phyloP scores from a whole-genome alignment of 2,329 filamentous ascomycete species.

The Cryoendolithus antarcticus region DNA sequence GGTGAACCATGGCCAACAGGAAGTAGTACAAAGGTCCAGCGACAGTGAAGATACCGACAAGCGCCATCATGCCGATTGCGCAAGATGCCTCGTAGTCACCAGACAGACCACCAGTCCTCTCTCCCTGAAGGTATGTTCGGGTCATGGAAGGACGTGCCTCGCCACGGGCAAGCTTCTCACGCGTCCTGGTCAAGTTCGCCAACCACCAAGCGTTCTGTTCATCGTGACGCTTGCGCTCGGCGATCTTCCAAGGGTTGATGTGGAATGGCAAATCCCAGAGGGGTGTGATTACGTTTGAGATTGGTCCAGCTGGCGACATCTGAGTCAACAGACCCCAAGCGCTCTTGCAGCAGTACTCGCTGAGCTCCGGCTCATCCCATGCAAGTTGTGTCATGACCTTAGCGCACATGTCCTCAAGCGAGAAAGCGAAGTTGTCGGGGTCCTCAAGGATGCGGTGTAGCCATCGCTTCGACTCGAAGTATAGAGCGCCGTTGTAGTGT shows the following conservation, averaged over 20 bases:
- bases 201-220: slow-evolving; percentile 43
- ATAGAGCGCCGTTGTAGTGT: slow-evolving; percentile 37
- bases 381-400: slow-evolving; percentile 44
- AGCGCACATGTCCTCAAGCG: slow-evolving; percentile 45
- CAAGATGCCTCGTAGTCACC: slow-evolving; percentile 25
- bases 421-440: slow-evolving; percentile 39
- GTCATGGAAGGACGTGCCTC: slow-evolving; percentile 31
- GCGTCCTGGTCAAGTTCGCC: slow-evolving; percentile 29
- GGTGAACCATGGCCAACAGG: slow-evolving; percentile 33
- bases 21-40: slow-evolving; percentile 19
- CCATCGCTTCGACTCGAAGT: slow-evolving; percentile 44
- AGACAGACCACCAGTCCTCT: slow-evolving; percentile 21
- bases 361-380: slow-evolving; percentile 41
- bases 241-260: slow-evolving; percentile 43
- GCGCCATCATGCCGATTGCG: slow-evolving; percentile 23
- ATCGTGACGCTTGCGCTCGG: slow-evolving; percentile 41
- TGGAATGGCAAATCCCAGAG: slow-evolving; percentile 40
- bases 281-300: slow-evolving; percentile 45
- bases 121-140: slow-evolving; percentile 31
- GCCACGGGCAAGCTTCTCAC: slow-evolving; percentile 29
- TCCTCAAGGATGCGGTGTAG: slow-evolving; percentile 36
- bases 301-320: slow-evolving; percentile 46
- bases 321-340: slow-evolving; percentile 46
- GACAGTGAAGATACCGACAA: slow-evolving; percentile 25
- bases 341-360: slow-evolving; percentile 36